Base-by-base conservation (phyloP, 306 rosid species). In the Ziziphus jujuba region DNA sequence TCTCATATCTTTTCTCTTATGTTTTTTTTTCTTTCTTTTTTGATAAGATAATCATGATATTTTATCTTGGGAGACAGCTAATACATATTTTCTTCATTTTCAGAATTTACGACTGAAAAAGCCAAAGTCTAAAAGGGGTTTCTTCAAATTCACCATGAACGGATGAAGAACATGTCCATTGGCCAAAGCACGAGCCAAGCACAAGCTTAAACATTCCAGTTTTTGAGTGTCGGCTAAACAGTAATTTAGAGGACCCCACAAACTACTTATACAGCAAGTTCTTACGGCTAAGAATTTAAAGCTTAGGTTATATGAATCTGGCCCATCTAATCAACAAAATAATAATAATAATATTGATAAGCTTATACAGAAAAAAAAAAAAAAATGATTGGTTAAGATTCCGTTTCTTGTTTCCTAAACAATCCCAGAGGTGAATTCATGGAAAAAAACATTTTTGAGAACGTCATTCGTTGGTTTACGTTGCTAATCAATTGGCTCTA, bases 181-280 rank as follows among this genome's bases (percentile, higher is more conserved):
- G 50, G 52, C 20, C 20, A 1, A 60, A 9, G 61, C 45, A 13
- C 10, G 57, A 36, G 48, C 16, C 24, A 4, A 4, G 65, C 25
- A n/a, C 17, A 17, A 48, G 21, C 34, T 45, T n/a, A 31, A 2
- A 17, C 12, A 40, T n/a, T 24, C 25, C 25, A 7, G 28, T 13
- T 14, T 43, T 31, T 0, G 15, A 6, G 51, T 61, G 60, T 68
- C 67, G 70, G 79, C 65, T 54, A n/a, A 24, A 17, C 45, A 59
- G 52, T 65, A 28, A 2, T 21, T 28, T 5, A 20, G 10, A 23
- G 3, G 47, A 38, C 62, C 74, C 71, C 71, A 56, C 62, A 38
- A 16, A 40, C 19, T 23, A 4, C 34, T 57, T 13, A 14, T 1
- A 13, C 28, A 17, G 81, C 69, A 51, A 20, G 44, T 22, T 19